Evolutionary conservation across 345 rosid species (phyloP).

Genomic region (Brassica incana): DNA sequence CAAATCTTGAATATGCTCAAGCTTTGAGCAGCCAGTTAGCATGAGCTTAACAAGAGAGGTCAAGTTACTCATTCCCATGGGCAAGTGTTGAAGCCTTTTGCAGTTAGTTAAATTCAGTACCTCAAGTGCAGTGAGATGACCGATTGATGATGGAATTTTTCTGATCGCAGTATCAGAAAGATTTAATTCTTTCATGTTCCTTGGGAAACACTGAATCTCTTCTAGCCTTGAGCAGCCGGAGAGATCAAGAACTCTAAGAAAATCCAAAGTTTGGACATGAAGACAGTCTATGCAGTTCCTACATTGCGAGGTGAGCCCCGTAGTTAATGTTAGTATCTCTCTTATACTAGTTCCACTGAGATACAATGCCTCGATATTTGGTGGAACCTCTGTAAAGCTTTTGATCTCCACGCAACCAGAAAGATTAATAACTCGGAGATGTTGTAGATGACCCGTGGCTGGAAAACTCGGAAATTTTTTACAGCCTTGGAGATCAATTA

Average conservation of each 20-base stretch:
- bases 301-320: background rate
- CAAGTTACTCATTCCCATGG: background rate
- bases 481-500: no score
- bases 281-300: background rate
- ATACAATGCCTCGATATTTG: conserved; percentile 2
- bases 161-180: background rate
- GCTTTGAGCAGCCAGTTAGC: conserved; percentile 8
- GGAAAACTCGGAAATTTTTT: background rate
- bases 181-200: background rate
- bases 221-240: conserved; percentile 1
- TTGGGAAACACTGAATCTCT: background rate
- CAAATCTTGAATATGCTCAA: background rate
- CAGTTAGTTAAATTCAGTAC: background rate
- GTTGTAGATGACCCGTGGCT: background rate
- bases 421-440: conserved; percentile 8
- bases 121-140: conserved; percentile 1
- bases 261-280: background rate
- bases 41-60: background rate
- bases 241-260: conserved; percentile 8
- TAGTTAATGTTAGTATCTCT: background rate
- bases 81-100: background rate
- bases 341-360: background rate
- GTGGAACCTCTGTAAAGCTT: conserved; percentile 4
- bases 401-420: conserved; percentile 1
- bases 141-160: conserved; percentile 3